Percentiles rank a stretch among this genome's conserved stretches.
Evolutionary conservation across 768 basidiomycete genomes (phyloP).

Genomic region (Trametes maxima): DNA sequence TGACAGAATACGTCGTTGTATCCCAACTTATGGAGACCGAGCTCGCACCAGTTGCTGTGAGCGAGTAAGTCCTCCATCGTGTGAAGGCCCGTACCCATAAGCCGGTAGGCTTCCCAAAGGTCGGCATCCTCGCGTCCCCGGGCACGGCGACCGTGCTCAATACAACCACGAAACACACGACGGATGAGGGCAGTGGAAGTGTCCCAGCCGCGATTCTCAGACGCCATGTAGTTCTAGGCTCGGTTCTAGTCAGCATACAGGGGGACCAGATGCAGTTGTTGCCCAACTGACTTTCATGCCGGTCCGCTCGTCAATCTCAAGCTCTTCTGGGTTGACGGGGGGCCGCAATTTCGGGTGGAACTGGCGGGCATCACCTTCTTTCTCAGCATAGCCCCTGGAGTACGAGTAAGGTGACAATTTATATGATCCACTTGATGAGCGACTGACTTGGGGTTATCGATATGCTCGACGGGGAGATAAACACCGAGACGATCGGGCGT

Average conservation of each 20-base stretch:
- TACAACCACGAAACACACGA: slow-evolving; percentile 62
- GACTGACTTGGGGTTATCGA: slow-evolving; percentile 72
- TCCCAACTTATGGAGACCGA: slow-evolving; percentile 70
- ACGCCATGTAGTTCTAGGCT: slow-evolving; percentile 75
- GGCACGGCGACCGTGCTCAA: slow-evolving; percentile 64
- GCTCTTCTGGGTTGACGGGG: slow-evolving; percentile 70
- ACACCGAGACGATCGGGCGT: slow-evolving; percentile 73
- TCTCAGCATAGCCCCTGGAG: slow-evolving; percentile 64
- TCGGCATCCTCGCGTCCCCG: slow-evolving; percentile 55
- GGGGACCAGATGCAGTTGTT: neutral
- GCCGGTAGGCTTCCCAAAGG: slow-evolving; percentile 67
- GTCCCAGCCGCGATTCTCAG: slow-evolving; percentile 67
- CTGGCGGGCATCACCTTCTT: slow-evolving; percentile 69
- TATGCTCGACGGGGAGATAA: slow-evolving; percentile 79
- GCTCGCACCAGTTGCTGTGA: slow-evolving; percentile 81
- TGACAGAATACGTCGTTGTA: slow-evolving; percentile 75
- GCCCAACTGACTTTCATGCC: slow-evolving; percentile 70
- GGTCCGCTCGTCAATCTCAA: slow-evolving; percentile 73
- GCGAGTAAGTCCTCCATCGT: slow-evolving; percentile 77
- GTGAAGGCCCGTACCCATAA: slow-evolving; percentile 69
- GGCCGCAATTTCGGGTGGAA: slow-evolving; percentile 75
- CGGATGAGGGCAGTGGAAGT: slow-evolving; percentile 72
- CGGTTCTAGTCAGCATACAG: neutral
- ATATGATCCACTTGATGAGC: neutral
- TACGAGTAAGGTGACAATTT: neutral